Evolutionary conservation across 2,329 filamentous ascomycete species (phyloP), one percentile per base, ranked within the genome.

Genomic region (Fusarium begoniae): DNA sequence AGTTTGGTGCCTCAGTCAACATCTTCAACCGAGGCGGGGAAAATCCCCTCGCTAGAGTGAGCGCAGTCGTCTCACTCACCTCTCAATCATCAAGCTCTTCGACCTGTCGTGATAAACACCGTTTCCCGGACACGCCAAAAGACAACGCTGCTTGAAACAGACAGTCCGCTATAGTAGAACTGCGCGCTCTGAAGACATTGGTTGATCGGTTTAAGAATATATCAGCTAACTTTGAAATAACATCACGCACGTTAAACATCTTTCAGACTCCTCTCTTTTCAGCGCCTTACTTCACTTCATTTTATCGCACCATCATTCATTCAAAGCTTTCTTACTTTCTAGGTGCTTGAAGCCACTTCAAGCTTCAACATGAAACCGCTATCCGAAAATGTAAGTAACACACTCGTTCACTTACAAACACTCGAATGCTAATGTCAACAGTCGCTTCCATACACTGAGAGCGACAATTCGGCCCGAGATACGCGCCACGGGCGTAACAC

Each of bases 381-480:
- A 12, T 63, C 58, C 14, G 71, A 74, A 44, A 61, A 64, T 28
- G 71, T 56, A 43, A 64, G 71, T 59, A 20, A 14, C 51, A 58
- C 54, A n/a, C 14, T 47, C 40, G n/a, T 9, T 32, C 50, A 28
- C 44, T 58, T 17, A 32, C 44, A 48, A 43, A 32, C 35, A 45
- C 32, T 40, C 38, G 18, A 28, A 54, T 57, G 15, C 67, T 72
- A 64, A 73, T 51, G 40, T 64, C 28, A 51, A 69, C 56, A 74
- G 71, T 74, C 71, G 50, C 22, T 73, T 10, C 66, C 68, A 38
- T 74, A 62, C 38, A 68, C 67, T n/a, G 72, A 67, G 47, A 74
- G 71, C 35, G 63, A 72, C 48, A 59, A 74, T 72, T 74, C 71
- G 71, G 71, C 58, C 71, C 71, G 71, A 72, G 71, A 57, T 72